These are phyloP conservation scores for Psilocybe mexicana DNA, from an alignment of 1,284 basidiomycete genomes.

Conservation along the genomic window DNA sequence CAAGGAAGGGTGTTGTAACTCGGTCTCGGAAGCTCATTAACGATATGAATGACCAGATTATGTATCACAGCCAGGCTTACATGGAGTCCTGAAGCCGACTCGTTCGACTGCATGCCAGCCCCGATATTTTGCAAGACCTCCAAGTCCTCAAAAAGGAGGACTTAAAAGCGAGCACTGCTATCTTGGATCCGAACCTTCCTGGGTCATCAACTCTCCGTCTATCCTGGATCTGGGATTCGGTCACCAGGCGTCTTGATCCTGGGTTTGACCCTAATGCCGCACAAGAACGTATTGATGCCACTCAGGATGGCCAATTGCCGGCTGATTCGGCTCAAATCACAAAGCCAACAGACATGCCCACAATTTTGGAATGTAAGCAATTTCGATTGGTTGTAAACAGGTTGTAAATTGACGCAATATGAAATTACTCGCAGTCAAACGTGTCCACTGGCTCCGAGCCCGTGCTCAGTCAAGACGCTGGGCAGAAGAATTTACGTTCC, in stretches of 20 bases:
- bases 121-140: neutral
- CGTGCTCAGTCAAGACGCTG: slow-evolving; percentile 9
- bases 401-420: neutral
- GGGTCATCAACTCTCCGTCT: slow-evolving; percentile 3
- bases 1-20: slow-evolving; percentile 7
- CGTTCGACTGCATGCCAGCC: neutral
- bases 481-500: slow-evolving; percentile 9
- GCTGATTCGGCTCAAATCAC: no score
- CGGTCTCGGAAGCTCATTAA: neutral
- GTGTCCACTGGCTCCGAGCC: slow-evolving; percentile 18
- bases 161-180: slow-evolving; percentile 12
- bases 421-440: slow-evolving; percentile 4
- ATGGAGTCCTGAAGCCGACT: neutral
- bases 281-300: neutral
- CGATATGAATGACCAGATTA: slow-evolving; percentile 7
- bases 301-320: neutral
- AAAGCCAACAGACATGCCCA: neutral
- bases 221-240: slow-evolving; percentile 15
- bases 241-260: neutral
- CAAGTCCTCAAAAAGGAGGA: neutral
- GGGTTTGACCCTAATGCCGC: neutral
- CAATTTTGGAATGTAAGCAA: slow-evolving; percentile 6
- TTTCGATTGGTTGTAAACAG: neutral
- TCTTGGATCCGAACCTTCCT: slow-evolving; percentile 7
- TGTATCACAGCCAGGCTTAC: slow-evolving; percentile 2